Evolutionary conservation across 495 filamentous ascomycete genomes (phyloP), one percentile per base, ranked within the genome.

Genomic region (Daldinia loculata): DNA sequence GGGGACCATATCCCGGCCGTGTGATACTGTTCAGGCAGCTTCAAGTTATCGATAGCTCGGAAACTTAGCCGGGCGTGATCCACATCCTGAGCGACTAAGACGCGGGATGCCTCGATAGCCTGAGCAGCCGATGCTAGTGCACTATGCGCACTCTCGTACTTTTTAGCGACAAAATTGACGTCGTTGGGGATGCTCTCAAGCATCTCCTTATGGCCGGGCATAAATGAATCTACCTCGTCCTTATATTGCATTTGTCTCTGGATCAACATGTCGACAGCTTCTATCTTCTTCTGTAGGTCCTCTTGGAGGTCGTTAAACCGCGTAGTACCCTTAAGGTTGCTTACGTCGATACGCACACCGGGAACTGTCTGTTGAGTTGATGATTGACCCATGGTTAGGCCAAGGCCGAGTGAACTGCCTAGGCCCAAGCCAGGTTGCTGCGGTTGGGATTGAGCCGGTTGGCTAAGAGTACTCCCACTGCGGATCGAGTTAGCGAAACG

Each of bases 221-320:
- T 84, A 66, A 89, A 82, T n/a, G 85, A 84, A 17, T 85, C 82
- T 58, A 87, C 83, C 55, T 90, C 81, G 17, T 85, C 80, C 69
- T 86, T 85, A 61, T 82, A 78, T 22, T 77, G 68, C 58, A 93
- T 93, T 74, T 93, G 91, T 56, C 84, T 81, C 32, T 90, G 83
- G 65, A 97, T 91, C 74, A 86, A 85, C 19, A 85, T 84, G 77
- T 99, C 95, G 66, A 97, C 87, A 12, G 77, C 75, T 57, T 91
- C 87, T 48, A 99, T 90, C 51, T 91, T 77, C 53, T 86, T 86
- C 69, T 97, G 92, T n/a, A 98, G 81, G 38, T 91, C 87, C 70
- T 94, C 91, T 48, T 92, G 87, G 41, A 96, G 89, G 81, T 97
- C 95, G 77, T 90, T 89, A 81, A 93, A 97, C 61, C 95, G 91